Conservation (phyloP, 768 basidiomycete genomes). For the Naematelia aurantialba region DNA sequence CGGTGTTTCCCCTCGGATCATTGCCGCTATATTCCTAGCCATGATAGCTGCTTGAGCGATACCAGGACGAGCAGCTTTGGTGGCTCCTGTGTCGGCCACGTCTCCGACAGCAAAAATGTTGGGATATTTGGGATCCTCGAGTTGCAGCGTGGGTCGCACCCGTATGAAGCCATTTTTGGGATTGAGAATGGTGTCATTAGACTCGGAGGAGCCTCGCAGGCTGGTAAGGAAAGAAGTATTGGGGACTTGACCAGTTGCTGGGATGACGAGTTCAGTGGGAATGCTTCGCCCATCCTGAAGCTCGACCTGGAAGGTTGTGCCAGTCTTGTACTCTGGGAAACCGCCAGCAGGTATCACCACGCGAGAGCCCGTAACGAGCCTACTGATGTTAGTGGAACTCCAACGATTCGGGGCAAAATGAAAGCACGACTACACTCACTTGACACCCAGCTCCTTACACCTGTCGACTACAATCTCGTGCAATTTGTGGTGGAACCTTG, state of each 20-base stretch:
- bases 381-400: too few relatives aligned
- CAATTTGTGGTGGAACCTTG: slow-evolving; percentile 1
- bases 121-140: not conserved
- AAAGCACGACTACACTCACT: too few relatives aligned
- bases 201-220: not conserved
- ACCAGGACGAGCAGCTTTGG: slow-evolving; percentile 4
- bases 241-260: not conserved
- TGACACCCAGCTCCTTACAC: not conserved
- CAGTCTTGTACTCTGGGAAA: not conserved
- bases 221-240: not conserved
- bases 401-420: too few relatives aligned
- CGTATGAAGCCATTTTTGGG: not conserved
- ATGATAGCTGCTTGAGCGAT: not conserved
- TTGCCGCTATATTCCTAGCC: not conserved
- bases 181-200: not conserved
- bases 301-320: not conserved
- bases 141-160: slow-evolving; percentile 1
- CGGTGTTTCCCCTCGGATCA: not conserved
- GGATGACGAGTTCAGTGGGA: not conserved
- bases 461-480: not conserved
- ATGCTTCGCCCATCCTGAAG: not conserved
- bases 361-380: too few relatives aligned
- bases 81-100: slow-evolving; percentile 1
- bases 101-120: slow-evolving; percentile 3
- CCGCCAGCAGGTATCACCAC: not conserved